Conservation (phyloP, 23 red algal species). For the Gracilariopsis chorda region DNA sequence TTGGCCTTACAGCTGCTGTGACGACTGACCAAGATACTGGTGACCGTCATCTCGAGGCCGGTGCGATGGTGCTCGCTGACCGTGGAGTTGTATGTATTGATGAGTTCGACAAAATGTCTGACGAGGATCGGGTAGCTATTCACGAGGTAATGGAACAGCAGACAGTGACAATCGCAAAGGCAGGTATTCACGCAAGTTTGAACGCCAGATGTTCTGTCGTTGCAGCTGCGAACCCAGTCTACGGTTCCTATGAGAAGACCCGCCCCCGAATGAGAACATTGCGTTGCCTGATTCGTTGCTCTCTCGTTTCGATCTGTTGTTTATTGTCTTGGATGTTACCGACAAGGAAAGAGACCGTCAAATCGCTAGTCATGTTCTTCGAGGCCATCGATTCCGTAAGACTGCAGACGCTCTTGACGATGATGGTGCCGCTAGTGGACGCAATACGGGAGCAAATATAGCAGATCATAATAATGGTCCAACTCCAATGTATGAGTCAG, state of each 20-base stretch:
- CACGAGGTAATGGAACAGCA: slow-evolving; percentile 99
- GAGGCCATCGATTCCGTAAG: slow-evolving; percentile 75
- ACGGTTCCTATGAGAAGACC: slow-evolving; percentile 92
- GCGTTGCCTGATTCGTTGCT: slow-evolving; percentile 97
- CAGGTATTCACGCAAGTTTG: slow-evolving; percentile 96
- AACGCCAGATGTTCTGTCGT: slow-evolving; percentile 99
- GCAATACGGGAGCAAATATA: slow-evolving; percentile 25
- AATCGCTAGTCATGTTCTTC: slow-evolving; percentile 91
- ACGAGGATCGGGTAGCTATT: slow-evolving; percentile 98
- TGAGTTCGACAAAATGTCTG: slow-evolving; percentile 99
- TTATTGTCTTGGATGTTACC: slow-evolving; percentile 91
- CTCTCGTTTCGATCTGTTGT: slow-evolving; percentile 98
- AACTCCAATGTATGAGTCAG: slow-evolving; percentile 64
- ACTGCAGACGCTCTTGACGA: slow-evolving; percentile 48
- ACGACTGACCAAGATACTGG: slow-evolving; percentile 93
- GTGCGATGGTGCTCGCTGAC: slow-evolving; percentile 98
- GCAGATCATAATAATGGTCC: slow-evolving; percentile 32
- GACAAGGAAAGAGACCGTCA: slow-evolving; percentile 80
- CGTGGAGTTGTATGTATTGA: slow-evolving; percentile 99
- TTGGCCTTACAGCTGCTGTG: slow-evolving; percentile 97
- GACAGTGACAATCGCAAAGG: slow-evolving; percentile 99
- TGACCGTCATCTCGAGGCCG: slow-evolving; percentile 95
- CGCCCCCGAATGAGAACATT: slow-evolving; percentile 93
- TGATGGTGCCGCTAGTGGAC: slow-evolving; percentile 16
- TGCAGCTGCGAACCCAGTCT: slow-evolving; percentile 96